Evolutionary conservation across 2,329 filamentous ascomycete genomes (phyloP).

Genomic region (Beauveria bassiana): DNA sequence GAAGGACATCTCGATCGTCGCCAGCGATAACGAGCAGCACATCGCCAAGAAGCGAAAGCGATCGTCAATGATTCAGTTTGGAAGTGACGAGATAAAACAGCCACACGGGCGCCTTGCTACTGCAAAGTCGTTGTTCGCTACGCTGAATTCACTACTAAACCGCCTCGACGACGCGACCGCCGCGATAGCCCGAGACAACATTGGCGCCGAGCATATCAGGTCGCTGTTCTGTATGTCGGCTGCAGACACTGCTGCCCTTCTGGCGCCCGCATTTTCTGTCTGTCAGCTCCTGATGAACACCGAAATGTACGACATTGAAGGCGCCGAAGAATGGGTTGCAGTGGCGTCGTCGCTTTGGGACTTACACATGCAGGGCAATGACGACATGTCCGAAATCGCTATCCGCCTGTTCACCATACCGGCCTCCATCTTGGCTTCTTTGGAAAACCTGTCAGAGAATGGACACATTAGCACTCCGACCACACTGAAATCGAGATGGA

Average conservation of each 20-base stretch:
- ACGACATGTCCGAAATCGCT: conserved; percentile 42
- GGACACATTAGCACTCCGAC: conserved; percentile 19
- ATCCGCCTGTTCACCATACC: conserved; percentile 34
- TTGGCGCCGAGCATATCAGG: conserved; percentile 51
- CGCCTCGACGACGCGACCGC: conserved; percentile 31
- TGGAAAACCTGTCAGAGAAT: conserved; percentile 16
- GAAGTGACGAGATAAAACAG: conserved; percentile 32
- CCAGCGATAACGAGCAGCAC: conserved; percentile 18
- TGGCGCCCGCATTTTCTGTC: conserved; percentile 37
- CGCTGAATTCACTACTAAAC: conserved; percentile 38
- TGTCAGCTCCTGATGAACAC: conserved; percentile 33
- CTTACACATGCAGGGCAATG: conserved; percentile 41
- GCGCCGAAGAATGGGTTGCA: conserved; percentile 39
- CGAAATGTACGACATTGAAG: conserved; percentile 25
- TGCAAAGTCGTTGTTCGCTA: conserved; percentile 39
- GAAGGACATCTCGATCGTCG: conserved; percentile 42
- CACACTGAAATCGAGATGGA: conserved; percentile 31
- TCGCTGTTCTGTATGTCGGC: conserved; percentile 46
- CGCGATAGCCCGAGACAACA: conserved; percentile 34
- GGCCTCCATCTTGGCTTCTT: conserved; percentile 30
- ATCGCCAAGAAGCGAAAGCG: conserved; percentile 40
- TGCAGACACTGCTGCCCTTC: conserved; percentile 37
- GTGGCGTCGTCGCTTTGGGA: conserved; percentile 43
- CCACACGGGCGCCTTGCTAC: conserved; percentile 36
- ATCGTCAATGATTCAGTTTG: conserved; percentile 26